Conservation (phyloP, 169 alveolate genomes). For the Plasmodium cynomolgi region DNA sequence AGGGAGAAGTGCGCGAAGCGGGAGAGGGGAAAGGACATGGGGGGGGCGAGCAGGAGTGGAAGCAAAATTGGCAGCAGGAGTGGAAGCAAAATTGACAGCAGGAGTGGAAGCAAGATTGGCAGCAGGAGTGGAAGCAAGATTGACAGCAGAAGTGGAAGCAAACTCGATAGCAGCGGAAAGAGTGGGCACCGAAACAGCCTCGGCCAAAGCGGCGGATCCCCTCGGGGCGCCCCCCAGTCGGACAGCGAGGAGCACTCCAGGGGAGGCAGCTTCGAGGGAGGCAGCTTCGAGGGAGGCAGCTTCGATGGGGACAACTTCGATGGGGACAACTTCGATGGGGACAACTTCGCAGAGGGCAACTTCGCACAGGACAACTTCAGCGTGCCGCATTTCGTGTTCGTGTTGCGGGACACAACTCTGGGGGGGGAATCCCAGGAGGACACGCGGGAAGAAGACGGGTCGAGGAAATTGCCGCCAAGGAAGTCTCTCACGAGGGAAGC, state of each 20-base stretch:
- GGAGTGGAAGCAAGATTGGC: too few species aligned
- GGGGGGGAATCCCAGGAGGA: background rate
- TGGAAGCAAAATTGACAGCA: too few species aligned
- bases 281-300: too few species aligned
- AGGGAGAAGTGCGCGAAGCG: background rate
- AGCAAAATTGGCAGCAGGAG: background rate
- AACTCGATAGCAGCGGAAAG: too few species aligned
- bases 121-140: background rate
- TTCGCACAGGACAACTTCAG: background rate
- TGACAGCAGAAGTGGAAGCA: background rate
- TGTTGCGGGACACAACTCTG: conserved; percentile 22
- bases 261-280: too few species aligned
- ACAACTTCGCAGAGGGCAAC: background rate
- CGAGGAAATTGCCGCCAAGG: background rate
- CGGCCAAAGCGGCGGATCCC: background rate
- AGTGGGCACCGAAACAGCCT: too few species aligned
- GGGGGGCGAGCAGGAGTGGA: background rate
- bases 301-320: too few species aligned
- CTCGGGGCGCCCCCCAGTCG: background rate
- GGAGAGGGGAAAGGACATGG: background rate
- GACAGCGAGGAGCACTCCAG: background rate
- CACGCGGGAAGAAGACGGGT: background rate
- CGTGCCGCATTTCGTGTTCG: conserved; percentile 34
- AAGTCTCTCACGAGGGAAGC: background rate
- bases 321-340: too few species aligned